Base-by-base conservation (phyloP, 371 early-diverging fungal genomes). In the Apophysomyces trapeziformis region DNA sequence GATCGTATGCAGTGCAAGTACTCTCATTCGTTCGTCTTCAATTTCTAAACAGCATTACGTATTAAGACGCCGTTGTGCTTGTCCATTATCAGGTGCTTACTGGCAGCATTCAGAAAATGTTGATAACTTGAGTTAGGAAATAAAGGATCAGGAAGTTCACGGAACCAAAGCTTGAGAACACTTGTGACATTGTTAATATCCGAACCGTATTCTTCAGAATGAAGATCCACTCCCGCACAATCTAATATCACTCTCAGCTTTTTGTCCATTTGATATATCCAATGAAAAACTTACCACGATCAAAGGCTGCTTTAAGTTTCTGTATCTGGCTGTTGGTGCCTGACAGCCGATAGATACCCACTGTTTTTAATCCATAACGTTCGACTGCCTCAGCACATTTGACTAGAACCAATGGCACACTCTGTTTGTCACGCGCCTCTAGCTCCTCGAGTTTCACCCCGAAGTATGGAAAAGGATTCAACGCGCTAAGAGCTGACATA, bases 131-230 rank as follows among this genome's bases (percentile, higher is more conserved):
- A 60, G 41, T 78, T 71, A 13, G 96, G 91, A 58, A 97, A 78
- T 1, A 96, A 77, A 2, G 95, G 90, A 54, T 94, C 93, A 11
- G 96, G 95, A 16, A 97, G 77, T 70, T 96, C 95, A 21, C 97
- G 87, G 74, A 97, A 91, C 84, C 90, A 97, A 36, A 93, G 79
- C 68, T 97, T 96, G 38, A 97, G 79, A n/a, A 92, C 89, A 58
- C 94, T 88, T 37, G 95, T 79, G 9, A 95, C 81, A 60, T 86
- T 90, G 73, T 92, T 91, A 62, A 96, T 87, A 67, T 95, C 95
- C 5, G 84, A 79, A 18, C 80, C 74, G 61, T 79, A 77, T 12
- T 90, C 88, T 60, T 84, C 82, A 6, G 68, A 62, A 5, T 78
- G 71, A 35, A 95, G 65, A 62, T 93, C 86, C 0, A 91, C 91